Percentiles rank a stretch among this genome's conserved stretches.
Evolutionary conservation across 1,139 yeast species (phyloP).

Genomic region (Protomyces inouyei): DNA sequence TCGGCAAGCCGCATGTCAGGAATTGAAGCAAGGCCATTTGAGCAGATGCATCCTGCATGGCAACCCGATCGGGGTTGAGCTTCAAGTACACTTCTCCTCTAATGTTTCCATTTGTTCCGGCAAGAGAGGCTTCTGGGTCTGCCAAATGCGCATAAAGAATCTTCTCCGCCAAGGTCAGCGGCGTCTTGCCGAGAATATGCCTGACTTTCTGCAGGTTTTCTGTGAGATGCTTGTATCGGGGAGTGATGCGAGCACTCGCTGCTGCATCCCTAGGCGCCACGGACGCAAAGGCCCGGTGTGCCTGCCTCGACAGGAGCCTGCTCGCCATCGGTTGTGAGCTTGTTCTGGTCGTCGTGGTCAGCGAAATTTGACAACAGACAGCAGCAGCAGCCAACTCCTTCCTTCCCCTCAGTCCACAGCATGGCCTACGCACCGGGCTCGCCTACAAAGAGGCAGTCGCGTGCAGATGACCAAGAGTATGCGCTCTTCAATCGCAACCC

Average conservation of each 20-base stretch:
- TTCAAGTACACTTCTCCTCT: conserved; percentile 84
- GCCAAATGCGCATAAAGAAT: conserved; percentile 85
- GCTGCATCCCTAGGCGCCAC: neutral
- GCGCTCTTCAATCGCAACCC: conserved; percentile 20
- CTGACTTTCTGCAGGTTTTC: conserved; percentile 60
- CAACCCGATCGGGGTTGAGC: conserved; percentile 94
- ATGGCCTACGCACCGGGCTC: conserved; percentile 21
- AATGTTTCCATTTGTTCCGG: conserved; percentile 50
- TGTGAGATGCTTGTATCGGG: conserved; percentile 77
- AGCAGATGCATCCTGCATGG: conserved; percentile 99
- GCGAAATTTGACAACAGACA: neutral
- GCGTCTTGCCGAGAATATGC: conserved; percentile 52
- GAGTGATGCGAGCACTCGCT: conserved; percentile 43
- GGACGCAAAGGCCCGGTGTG: neutral
- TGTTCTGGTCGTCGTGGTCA: neutral
- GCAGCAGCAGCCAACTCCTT: neutral
- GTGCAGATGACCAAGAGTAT: conserved; percentile 11
- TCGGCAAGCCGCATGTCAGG: conserved; percentile 87
- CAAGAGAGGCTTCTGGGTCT: conserved; percentile 73
- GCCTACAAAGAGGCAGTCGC: conserved; percentile 15
- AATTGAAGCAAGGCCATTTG: conserved; percentile 96
- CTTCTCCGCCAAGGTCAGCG: conserved; percentile 89
- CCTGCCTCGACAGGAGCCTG: neutral
- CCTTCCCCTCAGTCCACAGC: neutral
- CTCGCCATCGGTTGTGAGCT: neutral